These are phyloP conservation scores for Eudorina sp. DNA, from an alignment of 139 green algal genomes.

Conservation along the genomic window DNA sequence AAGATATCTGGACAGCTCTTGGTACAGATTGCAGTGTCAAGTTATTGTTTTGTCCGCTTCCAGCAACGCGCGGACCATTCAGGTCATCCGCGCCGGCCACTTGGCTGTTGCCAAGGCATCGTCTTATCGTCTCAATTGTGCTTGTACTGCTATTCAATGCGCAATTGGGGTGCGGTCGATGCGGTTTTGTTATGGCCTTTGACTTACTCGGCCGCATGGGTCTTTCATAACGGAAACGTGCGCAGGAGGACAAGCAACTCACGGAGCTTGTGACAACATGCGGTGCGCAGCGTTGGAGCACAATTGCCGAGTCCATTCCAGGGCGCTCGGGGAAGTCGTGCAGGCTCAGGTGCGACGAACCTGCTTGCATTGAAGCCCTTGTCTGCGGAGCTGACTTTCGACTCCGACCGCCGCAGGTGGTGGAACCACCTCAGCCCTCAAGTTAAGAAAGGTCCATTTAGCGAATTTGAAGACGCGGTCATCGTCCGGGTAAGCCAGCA, in stretches of 20 bases:
- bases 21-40: neutral
- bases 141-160: too few species aligned
- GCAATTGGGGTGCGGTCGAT: too few species aligned
- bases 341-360: conserved; percentile 12
- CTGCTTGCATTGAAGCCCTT: too few species aligned
- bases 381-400: neutral
- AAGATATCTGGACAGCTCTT: neutral
- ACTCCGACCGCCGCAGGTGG: conserved; percentile 64
- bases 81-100: neutral
- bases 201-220: neutral
- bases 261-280: conserved; percentile 20
- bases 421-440: conserved; percentile 89
- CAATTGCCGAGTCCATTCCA: conserved; percentile 35
- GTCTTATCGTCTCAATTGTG: too few species aligned
- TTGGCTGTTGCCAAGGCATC: too few species aligned
- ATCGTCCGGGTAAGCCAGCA: conserved; percentile 68
- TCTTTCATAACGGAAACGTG: neutral
- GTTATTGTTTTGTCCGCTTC: neutral
- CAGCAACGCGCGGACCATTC: neutral
- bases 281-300: conserved; percentile 35
- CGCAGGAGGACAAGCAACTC: conserved; percentile 46
- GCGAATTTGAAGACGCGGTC: conserved; percentile 80
- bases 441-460: conserved; percentile 85
- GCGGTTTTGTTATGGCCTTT: neutral
- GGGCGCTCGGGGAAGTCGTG: conserved; percentile 41